Percentiles rank a stretch among this genome's conserved stretches.
Conservation (phyloP, 805 yeast genomes). For the Candida tammaniensis region DNA sequence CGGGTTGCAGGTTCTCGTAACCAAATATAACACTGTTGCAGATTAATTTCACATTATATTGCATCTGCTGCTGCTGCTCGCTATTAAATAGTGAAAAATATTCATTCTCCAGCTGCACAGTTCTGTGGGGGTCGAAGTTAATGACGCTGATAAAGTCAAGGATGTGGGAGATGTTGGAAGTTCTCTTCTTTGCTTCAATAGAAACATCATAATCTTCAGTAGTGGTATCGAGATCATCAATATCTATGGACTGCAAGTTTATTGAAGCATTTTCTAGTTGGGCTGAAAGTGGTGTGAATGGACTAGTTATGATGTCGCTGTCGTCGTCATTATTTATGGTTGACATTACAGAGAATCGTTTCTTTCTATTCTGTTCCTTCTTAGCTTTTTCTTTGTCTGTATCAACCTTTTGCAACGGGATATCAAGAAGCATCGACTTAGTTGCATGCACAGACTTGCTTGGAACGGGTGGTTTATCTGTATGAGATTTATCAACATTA, state of each 20-base stretch:
- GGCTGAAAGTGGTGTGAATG: slow-evolving; percentile 10
- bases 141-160: slow-evolving; percentile 13
- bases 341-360: slow-evolving; percentile 8
- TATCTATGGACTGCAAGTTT: slow-evolving; percentile 7
- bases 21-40: slow-evolving; percentile 7
- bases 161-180: slow-evolving; percentile 10
- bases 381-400: not conserved
- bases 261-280: slow-evolving; percentile 7
- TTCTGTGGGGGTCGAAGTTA: slow-evolving; percentile 11
- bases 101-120: too few species aligned
- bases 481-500: too few species aligned
- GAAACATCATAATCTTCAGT: slow-evolving; percentile 1
- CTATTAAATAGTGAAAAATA: too few species aligned
- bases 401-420: not conserved
- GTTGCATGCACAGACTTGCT: too few species aligned
- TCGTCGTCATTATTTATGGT: too few species aligned
- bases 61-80: too few species aligned
- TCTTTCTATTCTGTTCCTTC: slow-evolving; percentile 1
- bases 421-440: too few species aligned
- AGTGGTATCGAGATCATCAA: slow-evolving; percentile 6
- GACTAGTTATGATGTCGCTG: too few species aligned
- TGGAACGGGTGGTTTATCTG: too few species aligned
- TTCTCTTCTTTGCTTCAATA: slow-evolving; percentile 7
- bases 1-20: too few species aligned
- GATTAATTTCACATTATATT: slow-evolving; percentile 8